These are phyloP conservation scores for Hemileccinum impolitum DNA, from an alignment of 768 basidiomycete genomes.

Conservation along the genomic window DNA sequence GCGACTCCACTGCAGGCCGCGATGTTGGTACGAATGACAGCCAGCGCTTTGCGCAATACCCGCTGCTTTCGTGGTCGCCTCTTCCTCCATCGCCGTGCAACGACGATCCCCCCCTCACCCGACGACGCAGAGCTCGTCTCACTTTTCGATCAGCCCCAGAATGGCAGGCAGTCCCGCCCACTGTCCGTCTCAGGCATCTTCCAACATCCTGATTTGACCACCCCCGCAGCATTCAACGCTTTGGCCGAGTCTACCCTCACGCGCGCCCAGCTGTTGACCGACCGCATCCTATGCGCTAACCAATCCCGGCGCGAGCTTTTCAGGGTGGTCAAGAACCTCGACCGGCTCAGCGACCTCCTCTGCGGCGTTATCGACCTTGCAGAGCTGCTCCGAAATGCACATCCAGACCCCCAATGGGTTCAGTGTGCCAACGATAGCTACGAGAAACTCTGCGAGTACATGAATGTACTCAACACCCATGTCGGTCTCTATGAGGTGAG, in stretches of 20 bases:
- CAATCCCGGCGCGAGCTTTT: conserved; percentile 72
- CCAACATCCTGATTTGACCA: conserved; percentile 66
- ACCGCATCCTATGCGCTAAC: conserved; percentile 73
- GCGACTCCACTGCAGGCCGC: neutral
- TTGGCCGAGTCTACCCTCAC: conserved; percentile 78
- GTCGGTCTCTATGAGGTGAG: conserved; percentile 85
- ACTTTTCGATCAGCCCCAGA: conserved; percentile 67
- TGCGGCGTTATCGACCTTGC: conserved; percentile 97
- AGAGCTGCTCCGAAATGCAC: conserved; percentile 89
- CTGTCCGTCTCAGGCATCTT: conserved; percentile 77
- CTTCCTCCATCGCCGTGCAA: conserved; percentile 26
- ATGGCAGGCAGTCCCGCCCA: conserved; percentile 35
- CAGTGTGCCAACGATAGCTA: conserved; percentile 83
- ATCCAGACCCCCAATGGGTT: conserved; percentile 85
- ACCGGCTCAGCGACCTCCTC: conserved; percentile 92
- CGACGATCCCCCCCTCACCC: conserved; percentile 54
- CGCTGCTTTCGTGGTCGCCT: conserved; percentile 34
- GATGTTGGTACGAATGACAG: conserved; percentile 38
- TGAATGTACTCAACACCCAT: conserved; percentile 96
- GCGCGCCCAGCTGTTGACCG: conserved; percentile 79
- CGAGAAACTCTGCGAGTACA: conserved; percentile 90
- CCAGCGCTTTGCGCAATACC: conserved; percentile 40
- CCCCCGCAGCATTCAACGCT: conserved; percentile 64
- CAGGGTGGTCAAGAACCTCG: conserved; percentile 92
- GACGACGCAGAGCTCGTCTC: conserved; percentile 66